Evolutionary conservation across 1,284 basidiomycete species (phyloP).

Genomic region (Ceraceosorus guamensis): DNA sequence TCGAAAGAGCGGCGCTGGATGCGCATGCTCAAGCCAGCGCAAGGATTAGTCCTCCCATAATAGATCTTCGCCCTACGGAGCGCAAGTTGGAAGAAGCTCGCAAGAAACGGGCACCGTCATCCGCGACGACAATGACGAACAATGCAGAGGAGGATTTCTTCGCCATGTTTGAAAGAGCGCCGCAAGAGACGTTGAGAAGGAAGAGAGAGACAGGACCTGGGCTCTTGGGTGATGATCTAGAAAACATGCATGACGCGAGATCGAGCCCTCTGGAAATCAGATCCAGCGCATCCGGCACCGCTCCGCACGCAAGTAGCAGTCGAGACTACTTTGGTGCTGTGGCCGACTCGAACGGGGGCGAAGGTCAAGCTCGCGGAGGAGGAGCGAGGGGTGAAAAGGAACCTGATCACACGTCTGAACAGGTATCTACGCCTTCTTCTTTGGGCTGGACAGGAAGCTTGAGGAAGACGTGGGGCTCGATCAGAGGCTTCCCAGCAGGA

Average conservation of each 20-base stretch:
- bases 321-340: constrained; percentile 11
- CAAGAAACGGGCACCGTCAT: neutral
- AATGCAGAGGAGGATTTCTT: constrained; percentile 12
- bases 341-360: neutral
- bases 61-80: constrained; percentile 42
- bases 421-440: no score
- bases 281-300: neutral
- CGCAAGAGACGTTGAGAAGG: constrained; percentile 15
- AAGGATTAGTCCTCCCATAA: constrained; percentile 20
- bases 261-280: constrained; percentile 19
- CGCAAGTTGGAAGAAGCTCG: constrained; percentile 21
- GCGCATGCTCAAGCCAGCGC: neutral
- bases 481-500: constrained; percentile 23
- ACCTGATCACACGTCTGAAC: neutral
- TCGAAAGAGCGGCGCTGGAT: constrained; percentile 16
- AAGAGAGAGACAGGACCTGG: neutral
- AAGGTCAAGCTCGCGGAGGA: neutral
- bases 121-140: neutral
- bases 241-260: constrained; percentile 28
- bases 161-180: constrained; percentile 12
- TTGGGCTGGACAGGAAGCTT: constrained; percentile 23
- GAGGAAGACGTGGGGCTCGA: constrained; percentile 27
- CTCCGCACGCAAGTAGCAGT: neutral
- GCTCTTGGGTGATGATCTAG: constrained; percentile 27
- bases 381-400: neutral